Evolutionary conservation across 163 green algal genomes (phyloP).

Genomic region (Scenedesmus sp.): DNA sequence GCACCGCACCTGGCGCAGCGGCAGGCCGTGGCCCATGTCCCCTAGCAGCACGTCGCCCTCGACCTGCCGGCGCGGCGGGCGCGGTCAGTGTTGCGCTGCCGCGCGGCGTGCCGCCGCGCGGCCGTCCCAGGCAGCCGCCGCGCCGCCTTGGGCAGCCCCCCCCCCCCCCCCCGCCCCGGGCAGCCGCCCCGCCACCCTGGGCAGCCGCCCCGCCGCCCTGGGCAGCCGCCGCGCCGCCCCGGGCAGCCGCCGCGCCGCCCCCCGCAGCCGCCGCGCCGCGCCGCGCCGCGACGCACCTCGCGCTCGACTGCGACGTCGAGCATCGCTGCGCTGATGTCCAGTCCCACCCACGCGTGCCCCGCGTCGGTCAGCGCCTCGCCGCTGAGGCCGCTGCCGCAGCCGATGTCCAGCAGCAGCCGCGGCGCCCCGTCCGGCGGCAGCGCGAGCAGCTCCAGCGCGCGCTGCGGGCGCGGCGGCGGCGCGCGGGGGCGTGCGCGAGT

Average conservation of each 20-base stretch:
- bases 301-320: conserved; percentile 89
- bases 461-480: conserved; percentile 72
- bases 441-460: conserved; percentile 95
- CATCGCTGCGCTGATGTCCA: conserved; percentile 94
- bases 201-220: no score
- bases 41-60: conserved; percentile 89
- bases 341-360: conserved; percentile 81
- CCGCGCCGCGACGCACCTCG: conserved; percentile 75
- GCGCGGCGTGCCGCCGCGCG: no score
- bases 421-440: conserved; percentile 84
- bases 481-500: no score
- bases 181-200: no score
- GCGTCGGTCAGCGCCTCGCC: conserved; percentile 87
- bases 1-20: conserved; percentile 82
- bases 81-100: neutral
- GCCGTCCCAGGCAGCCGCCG: no score
- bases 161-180: no score
- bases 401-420: conserved; percentile 90
- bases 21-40: conserved; percentile 94
- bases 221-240: no score
- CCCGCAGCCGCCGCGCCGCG: no score
- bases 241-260: no score
- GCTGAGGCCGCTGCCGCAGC: conserved; percentile 95
- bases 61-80: conserved; percentile 51
- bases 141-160: no score